Evolutionary conservation across 495 filamentous ascomycete species (phyloP), one percentile per base, ranked within the genome.

Genomic region (Penicillium malachiteum): DNA sequence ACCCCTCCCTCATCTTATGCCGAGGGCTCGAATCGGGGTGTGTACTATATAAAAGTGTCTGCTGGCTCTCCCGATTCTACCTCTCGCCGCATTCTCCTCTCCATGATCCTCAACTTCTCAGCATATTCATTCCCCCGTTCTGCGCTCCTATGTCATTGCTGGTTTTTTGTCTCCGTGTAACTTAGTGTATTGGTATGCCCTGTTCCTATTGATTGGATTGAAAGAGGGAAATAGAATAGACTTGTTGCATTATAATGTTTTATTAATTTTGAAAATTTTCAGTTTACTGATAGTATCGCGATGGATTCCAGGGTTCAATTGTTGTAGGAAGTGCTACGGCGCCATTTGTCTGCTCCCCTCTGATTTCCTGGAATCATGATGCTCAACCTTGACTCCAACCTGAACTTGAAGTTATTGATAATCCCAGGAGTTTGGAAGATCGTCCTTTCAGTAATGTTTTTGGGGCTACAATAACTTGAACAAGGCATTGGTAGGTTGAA

Each of bases 161-260:
- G 33, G 57, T 57, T 30, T 58, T 46, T 16, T 55, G 39, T 49
- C 35, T 52, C 33, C 37, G 56, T 69, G 63, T 71, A 70, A 70
- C 67, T 69, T 69, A 62, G 58, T 69, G 68, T 69, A 72, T 57
- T 67, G 67, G 56, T 72, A 65, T 59, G 57, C 51, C 60, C 50
- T 54, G 48, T 54, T 59, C 43, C 49, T 57, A 43, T 53, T 37
- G 45, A 33, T 34, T 40, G 54, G 38, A 44, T 48, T 49, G 34
- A 39, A 52, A 62, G 54, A 48, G 50, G 56, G 26, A 54, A 48
- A 59, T 67, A 61, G 55, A 67, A 64, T 68, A 68, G 60, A 68
- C 55, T 48, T 59, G 57, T 65, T 62, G 56, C 65, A 65, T 67
- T 21, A 50, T 56, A 21, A 56, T 42, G 48, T 57, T 58, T 39